Conservation (phyloP, 2,329 filamentous ascomycete genomes). For the Nemania sp. region DNA sequence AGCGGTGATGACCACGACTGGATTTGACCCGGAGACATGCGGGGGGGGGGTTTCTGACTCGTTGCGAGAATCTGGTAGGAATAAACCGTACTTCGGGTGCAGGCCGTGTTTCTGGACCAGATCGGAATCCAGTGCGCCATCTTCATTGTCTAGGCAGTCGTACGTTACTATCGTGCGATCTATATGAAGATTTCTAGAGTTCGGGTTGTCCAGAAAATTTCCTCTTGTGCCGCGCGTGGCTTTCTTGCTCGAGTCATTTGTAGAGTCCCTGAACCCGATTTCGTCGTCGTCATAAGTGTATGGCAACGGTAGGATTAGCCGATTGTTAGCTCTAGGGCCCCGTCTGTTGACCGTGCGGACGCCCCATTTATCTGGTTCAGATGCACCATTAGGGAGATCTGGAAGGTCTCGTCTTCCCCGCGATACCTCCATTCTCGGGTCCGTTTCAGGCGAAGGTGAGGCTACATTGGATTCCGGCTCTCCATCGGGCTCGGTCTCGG, state of each 20-base stretch:
- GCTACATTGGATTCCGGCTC: constrained; percentile 41
- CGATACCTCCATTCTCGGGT: constrained; percentile 29
- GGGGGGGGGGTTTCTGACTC: constrained; percentile 46
- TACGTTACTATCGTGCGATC: constrained; percentile 58
- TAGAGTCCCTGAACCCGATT: constrained; percentile 63
- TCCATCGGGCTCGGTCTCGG: constrained; percentile 39
- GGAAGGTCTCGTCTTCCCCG: constrained; percentile 36
- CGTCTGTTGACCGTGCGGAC: constrained; percentile 51
- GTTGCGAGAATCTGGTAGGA: constrained; percentile 53
- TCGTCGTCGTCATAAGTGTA: constrained; percentile 56
- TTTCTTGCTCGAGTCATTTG: constrained; percentile 58
- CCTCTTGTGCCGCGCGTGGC: constrained; percentile 57
- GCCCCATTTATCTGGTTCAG: constrained; percentile 56
- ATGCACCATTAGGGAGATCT: constrained; percentile 45
- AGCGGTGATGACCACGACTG: constrained; percentile 54
- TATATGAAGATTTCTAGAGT: constrained; percentile 56
- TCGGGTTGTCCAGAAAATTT: constrained; percentile 57
- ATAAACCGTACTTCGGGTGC: constrained; percentile 58
- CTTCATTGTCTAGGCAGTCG: constrained; percentile 53
- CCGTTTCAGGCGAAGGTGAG: constrained; percentile 34
- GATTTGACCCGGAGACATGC: constrained; percentile 49
- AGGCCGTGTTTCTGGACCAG: constrained; percentile 53
- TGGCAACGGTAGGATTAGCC: constrained; percentile 54
- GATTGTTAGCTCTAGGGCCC: constrained; percentile 51
- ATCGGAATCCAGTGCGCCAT: constrained; percentile 55